Evolutionary conservation across 1,284 basidiomycete species (phyloP).

Genomic region (Ustilago loliicola): DNA sequence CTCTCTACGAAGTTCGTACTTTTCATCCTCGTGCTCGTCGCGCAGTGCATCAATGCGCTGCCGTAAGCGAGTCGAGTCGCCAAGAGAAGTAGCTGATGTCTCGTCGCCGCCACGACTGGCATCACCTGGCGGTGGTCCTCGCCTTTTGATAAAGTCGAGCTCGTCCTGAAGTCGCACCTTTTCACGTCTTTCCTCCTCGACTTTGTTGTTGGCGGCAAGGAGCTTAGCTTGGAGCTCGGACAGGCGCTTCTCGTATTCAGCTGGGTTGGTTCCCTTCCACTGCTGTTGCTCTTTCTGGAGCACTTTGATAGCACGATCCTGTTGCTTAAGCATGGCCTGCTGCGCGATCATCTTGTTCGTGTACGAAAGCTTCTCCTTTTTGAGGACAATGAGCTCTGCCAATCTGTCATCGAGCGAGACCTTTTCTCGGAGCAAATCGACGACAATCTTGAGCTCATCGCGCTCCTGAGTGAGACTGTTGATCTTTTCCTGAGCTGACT

Average conservation of each 20-base stretch:
- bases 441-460: constrained; percentile 68
- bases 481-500: constrained; percentile 65
- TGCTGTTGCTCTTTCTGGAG: constrained; percentile 62
- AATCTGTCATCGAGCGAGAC: constrained; percentile 62
- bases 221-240: constrained; percentile 48
- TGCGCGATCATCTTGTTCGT: constrained; percentile 64
- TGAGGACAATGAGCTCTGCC: constrained; percentile 62
- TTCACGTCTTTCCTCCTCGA: constrained; percentile 45
- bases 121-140: constrained; percentile 41
- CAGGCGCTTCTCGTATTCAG: constrained; percentile 43
- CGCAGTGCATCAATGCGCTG: constrained; percentile 52
- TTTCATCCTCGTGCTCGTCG: constrained; percentile 58
- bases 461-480: constrained; percentile 66
- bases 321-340: constrained; percentile 63
- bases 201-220: constrained; percentile 42
- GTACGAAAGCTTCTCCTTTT: constrained; percentile 64
- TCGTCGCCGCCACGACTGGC: constrained; percentile 32
- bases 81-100: constrained; percentile 33
- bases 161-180: constrained; percentile 53
- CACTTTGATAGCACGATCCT: constrained; percentile 65
- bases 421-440: constrained; percentile 67
- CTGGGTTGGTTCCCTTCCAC: constrained; percentile 50
- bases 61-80: constrained; percentile 47
- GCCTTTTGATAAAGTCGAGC: constrained; percentile 54
- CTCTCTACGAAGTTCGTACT: constrained; percentile 55